Base-by-base conservation (phyloP, 768 basidiomycete species). In the Lentinula detonsa region DNA sequence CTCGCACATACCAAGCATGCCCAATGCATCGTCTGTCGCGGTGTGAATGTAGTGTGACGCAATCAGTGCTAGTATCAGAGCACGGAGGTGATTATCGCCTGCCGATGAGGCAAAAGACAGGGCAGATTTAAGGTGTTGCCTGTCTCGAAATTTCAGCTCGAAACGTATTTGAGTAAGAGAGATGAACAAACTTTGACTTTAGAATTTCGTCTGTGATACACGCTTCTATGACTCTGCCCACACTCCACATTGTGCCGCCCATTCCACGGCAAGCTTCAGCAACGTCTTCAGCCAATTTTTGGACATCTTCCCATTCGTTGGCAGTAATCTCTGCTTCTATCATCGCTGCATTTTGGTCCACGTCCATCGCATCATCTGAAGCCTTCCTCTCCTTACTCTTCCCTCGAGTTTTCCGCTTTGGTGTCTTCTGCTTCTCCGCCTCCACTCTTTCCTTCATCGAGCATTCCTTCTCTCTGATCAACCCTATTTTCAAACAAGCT, bases 41-140 rank as follows among this genome's bases (percentile, higher is more conserved):
- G 90, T 91, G 60, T 90, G 82, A 31, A 88, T 66, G 62, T 90
- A 92, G 63, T 91, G 87, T 31, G 86, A 79, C 1, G 89, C 79
- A 10, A 86, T 80, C 16, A 91, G 77, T 2, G 87, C 83, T 16
- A 92, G 75, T 3, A 91, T 76, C 1, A 90, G 73, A 11, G 88
- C 87, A 8, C 89, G 86, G 18, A 91, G 72, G 67, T 91, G 82
- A 63, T 90, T 92, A 62, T 92, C 90, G 18, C 80, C 83, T 3
- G 86, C 78, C 1, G 70, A 65, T 1, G 81, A 85, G 0, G 85
- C 81, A 13, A 86, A 74, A 11, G 79, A 76, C 1, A 93, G 77
- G 0, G 89, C 86, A 0, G 73, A 70, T 59, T 86, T 86, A n/a
- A 82, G 74, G 55, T 86, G 79, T 58, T 81, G 75, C 64, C 87